Evolutionary conservation across 306 rosid genomes (phyloP).

Genomic region (Trifolium fragiferum): DNA sequence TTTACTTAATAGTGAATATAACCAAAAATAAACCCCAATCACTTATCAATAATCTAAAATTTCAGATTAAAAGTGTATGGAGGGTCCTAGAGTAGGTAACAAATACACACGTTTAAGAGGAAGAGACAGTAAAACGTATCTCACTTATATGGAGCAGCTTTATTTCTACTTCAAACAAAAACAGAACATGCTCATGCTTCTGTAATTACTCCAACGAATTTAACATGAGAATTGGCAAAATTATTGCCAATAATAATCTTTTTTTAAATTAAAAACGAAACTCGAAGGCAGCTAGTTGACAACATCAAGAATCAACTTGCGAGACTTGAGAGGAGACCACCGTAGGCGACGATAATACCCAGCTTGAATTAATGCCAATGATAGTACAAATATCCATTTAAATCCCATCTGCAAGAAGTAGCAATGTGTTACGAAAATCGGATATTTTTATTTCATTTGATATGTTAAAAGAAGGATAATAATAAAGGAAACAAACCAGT

Average conservation of each 20-base stretch:
- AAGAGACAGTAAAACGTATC: constrained; percentile 13
- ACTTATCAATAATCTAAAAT: constrained; percentile 27
- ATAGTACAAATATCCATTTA: constrained; percentile 94
- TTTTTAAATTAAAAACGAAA: constrained; percentile 50
- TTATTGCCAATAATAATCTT: constrained; percentile 62
- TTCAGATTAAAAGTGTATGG: background rate
- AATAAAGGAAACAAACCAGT: constrained; percentile 61
- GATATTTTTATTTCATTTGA: constrained; percentile 1
- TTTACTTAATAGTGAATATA: constrained; percentile 1
- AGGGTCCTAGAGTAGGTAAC: constrained; percentile 34
- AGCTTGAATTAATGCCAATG: constrained; percentile 93
- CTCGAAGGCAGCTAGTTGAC: constrained; percentile 66
- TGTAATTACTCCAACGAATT: constrained; percentile 55
- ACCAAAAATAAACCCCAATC: constrained; percentile 31
- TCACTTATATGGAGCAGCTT: constrained; percentile 51
- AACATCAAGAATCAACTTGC: constrained; percentile 96
- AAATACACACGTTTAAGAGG: constrained; percentile 42
- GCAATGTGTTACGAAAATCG: background rate
- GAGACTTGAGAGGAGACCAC: constrained; percentile 96
- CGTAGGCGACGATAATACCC: constrained; percentile 87
- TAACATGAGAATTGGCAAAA: constrained; percentile 56
- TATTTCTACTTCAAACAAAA: constrained; percentile 64
- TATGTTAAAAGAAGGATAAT: background rate
- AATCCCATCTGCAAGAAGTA: constrained; percentile 86
- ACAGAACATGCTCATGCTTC: constrained; percentile 50